Evolutionary conservation across 2,329 filamentous ascomycete species (phyloP), one percentile per base, ranked within the genome.

Genomic region (Exophiala mesophila): DNA sequence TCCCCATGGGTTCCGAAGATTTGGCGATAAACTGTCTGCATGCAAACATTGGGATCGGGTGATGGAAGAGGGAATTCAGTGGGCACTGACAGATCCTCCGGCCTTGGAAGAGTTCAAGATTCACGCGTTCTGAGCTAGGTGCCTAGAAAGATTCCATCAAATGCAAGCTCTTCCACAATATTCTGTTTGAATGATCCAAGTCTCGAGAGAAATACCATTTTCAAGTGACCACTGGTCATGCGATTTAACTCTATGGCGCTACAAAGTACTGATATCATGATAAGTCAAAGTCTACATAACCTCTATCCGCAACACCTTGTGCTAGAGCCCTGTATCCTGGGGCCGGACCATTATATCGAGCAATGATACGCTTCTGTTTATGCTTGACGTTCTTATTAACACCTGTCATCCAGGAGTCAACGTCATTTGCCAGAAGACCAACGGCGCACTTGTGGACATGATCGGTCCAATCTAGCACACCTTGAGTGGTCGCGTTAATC

Each of bases 361-460:
- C 65, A 49, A 76, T 62, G 5, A 60, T 67, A 30, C 71, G 59
- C 48, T 64, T 66, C 49, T 68, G 62, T 58, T 73, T 73, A 29
- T 64, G 59, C 10, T 60, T 58, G 28, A 75, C 51, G 43, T 75
- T 74, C 49, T 63, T 71, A 50, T 76, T 76, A 2, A 76, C 68
- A 1, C 73, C 73, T 1, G 72, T 76, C 71, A 76, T 74, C 73
- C 72, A 77, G 1, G 64, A 68, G 45, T 76, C 72, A 0, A 74
- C 68, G 47, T 73, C 65, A 44, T 69, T 70, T 0, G 64, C 61
- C 18, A 76, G 49, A 8, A 69, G 45, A 0, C 71, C 72, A 19
- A 67, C 56, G 0, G 66, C 63, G 38, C 68, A 72, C 2, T 69
- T 61, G 17, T 66, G 57, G 1, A 76, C 72, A 59, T 75, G 72